Percentiles rank a stretch among this genome's conserved stretches.
Evolutionary conservation across 495 filamentous ascomycete genomes (phyloP).

Genomic region (Tuber calosporum): DNA sequence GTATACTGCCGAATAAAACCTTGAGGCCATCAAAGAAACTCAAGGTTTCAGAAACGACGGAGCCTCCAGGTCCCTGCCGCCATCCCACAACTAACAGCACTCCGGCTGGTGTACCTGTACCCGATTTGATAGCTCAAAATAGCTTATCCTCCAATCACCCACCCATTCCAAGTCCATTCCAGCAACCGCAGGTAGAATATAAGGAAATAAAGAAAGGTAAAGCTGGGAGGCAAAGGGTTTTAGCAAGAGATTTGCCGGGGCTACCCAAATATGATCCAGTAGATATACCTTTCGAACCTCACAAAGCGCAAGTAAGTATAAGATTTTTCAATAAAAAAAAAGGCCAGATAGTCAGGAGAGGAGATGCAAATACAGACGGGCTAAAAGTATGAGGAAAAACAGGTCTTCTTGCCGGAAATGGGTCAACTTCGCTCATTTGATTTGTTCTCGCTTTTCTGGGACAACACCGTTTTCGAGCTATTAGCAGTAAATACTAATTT

Average conservation of each 20-base stretch:
- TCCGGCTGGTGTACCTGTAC: too few relatives aligned
- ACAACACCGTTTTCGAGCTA: background rate
- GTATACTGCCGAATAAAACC: background rate
- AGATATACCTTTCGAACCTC: background rate
- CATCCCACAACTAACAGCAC: too few relatives aligned
- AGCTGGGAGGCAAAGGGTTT: too few relatives aligned
- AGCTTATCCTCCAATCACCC: too few relatives aligned
- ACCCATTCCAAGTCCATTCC: too few relatives aligned
- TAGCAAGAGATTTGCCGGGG: too few relatives aligned
- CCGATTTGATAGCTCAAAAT: too few relatives aligned
- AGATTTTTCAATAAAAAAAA: background rate
- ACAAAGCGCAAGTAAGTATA: background rate
- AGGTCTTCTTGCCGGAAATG: background rate
- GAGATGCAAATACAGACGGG: background rate
- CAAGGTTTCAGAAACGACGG: too few relatives aligned
- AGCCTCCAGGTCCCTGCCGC: too few relatives aligned
- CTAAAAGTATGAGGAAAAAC: background rate
- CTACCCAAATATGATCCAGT: too few relatives aligned
- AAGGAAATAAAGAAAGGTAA: too few relatives aligned
- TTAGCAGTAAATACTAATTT: constrained; percentile 9
- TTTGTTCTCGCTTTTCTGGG: background rate
- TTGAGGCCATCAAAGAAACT: background rate
- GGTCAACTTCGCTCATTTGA: constrained; percentile 2
- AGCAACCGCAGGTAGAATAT: too few relatives aligned
- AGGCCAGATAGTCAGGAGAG: background rate